Evolutionary conservation across 371 early-diverging fungal species (phyloP), one percentile per base, ranked within the genome.

Genomic region (Entomophthora muscae): DNA sequence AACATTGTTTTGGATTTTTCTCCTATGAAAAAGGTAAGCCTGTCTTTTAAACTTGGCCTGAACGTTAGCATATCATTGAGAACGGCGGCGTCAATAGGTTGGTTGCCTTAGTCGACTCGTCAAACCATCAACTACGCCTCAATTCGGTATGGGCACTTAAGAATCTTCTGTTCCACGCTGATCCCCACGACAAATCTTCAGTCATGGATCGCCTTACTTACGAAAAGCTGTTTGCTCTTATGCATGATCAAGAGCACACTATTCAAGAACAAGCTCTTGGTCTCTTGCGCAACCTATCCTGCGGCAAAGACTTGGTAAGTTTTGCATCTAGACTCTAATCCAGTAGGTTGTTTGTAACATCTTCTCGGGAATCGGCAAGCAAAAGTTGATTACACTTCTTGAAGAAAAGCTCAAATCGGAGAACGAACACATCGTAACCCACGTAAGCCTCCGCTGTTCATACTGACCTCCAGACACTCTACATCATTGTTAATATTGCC

Each of bases 81-180:
- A 78, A 77, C 24, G 89, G 89, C 1, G 88, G 86, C 0, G 80
- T 93, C 17, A 77, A 81, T 33, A 75, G 76, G 21, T 77, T 93
- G 64, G 87, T 89, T 1, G 73, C 75, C 23, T 78, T 87, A 66
- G 75, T 83, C 1, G 71, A 72, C 23, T 78, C 76, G 2, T 68
- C 66, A 0, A 75, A 83, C 53, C 33, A 74, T 12, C 71, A 71
- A 27, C 69, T 90, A 10, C 75, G 85, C 56, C 66, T 88, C 42
- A 90, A 93, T 68, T 83, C 85, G 5, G 74, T 89, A 1, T 93
- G 91, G 91, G 88, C 88, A 1, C 69, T 93, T 57, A 90, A 89
- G 59, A 93, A 89, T 70, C 69, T 91, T 31, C 72, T 89, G 17
- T 91, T 73, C 69, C 78, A 81, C 57, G 85, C 90, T 1, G 83